Evolutionary conservation across 352 stramenopile genomes (phyloP).

Genomic region (Blastocystis sp.): DNA sequence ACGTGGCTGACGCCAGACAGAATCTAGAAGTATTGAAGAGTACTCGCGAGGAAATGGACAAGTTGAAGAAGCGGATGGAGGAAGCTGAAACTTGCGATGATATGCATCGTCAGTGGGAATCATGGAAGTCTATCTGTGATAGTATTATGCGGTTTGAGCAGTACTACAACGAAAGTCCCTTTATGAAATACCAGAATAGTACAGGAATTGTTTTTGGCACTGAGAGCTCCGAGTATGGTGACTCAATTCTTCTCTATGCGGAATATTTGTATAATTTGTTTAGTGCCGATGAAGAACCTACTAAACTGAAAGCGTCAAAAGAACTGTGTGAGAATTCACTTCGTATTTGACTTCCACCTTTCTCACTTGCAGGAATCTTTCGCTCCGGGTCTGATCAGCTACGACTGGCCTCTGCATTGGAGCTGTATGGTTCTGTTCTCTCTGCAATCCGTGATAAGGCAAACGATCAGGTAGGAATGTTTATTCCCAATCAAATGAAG

Average conservation of each 20-base stretch:
- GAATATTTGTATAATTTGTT: slow-evolving; percentile 42
- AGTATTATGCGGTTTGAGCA: slow-evolving; percentile 35
- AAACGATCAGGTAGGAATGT: background rate
- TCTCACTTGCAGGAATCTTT: background rate
- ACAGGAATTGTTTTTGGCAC: slow-evolving; percentile 2
- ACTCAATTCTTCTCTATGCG: slow-evolving; percentile 13
- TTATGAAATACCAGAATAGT: slow-evolving; percentile 6
- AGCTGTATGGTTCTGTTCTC: slow-evolving; percentile 43
- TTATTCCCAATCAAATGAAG: background rate
- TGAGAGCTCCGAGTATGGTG: background rate
- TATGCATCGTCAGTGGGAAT: background rate
- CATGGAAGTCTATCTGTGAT: background rate
- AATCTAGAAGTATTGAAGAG: slow-evolving; percentile 23
- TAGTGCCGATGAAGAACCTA: background rate
- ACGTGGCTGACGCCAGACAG: slow-evolving; percentile 6
- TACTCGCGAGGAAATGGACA: slow-evolving; percentile 4
- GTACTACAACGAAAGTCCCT: slow-evolving; percentile 29
- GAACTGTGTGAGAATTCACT: background rate
- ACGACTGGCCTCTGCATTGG: background rate
- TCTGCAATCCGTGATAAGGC: slow-evolving; percentile 18
- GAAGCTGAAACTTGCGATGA: background rate
- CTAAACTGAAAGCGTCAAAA: slow-evolving; percentile 10
- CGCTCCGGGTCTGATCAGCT: background rate
- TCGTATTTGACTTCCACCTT: background rate
- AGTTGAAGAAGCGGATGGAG: background rate